phyloP scores from a whole-genome alignment of 2,329 filamentous ascomycete species.

The Xylaria sp. region DNA sequence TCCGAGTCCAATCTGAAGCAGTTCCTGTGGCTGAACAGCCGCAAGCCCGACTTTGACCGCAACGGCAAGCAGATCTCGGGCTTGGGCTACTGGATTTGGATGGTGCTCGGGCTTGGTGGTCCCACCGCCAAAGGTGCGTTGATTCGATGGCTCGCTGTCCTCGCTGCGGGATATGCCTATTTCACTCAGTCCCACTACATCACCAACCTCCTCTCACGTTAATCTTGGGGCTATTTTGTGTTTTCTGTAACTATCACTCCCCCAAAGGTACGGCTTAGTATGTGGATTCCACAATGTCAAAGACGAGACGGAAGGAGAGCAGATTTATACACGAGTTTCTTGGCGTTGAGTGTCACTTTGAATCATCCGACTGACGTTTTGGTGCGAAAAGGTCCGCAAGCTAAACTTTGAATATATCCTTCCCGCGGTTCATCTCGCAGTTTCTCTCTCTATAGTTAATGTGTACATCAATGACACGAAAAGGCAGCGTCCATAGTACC shows the following conservation, averaged over 20 bases:
- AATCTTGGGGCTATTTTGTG: not conserved
- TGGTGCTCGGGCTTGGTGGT: slow-evolving; percentile 64
- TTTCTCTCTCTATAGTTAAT: not conserved
- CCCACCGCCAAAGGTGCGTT: slow-evolving; percentile 62
- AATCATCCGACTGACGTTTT: slow-evolving; percentile 29
- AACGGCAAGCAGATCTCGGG: slow-evolving; percentile 64
- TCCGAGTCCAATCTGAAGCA: slow-evolving; percentile 57
- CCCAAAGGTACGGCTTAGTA: not conserved
- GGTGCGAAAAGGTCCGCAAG: slow-evolving; percentile 31
- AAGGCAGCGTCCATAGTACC: not conserved
- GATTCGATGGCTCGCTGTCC: slow-evolving; percentile 61
- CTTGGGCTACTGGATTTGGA: slow-evolving; percentile 63
- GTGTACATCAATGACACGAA: not conserved
- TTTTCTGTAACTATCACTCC: not conserved
- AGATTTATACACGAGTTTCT: slow-evolving; percentile 13
- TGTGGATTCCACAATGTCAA: not conserved
- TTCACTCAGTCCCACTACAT: slow-evolving; percentile 43
- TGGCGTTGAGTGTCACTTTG: not conserved
- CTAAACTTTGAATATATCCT: slow-evolving; percentile 25
- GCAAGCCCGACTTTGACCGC: slow-evolving; percentile 71
- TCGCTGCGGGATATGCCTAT: slow-evolving; percentile 52
- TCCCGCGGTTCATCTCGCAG: not conserved
- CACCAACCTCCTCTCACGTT: slow-evolving; percentile 13
- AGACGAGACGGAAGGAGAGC: not conserved
- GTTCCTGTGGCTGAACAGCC: slow-evolving; percentile 55